phyloP scores from a whole-genome alignment of 2,329 filamentous ascomycete species.

The Fusarium coicis region DNA sequence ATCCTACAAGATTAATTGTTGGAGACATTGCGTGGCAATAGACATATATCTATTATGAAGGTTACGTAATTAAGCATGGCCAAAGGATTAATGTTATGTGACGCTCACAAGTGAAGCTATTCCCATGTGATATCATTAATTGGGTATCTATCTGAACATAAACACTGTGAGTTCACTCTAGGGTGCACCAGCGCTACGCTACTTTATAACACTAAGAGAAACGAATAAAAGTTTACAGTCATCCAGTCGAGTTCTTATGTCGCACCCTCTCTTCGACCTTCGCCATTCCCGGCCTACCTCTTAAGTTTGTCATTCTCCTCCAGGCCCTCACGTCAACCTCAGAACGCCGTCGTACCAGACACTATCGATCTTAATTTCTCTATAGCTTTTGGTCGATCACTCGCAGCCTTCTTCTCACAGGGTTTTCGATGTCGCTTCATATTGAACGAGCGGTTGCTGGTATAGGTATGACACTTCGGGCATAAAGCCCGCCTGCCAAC shows the following conservation, averaged over 20 bases:
- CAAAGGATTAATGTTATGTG: too few species aligned
- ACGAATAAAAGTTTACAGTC: accelerated
- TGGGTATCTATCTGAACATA: too few species aligned
- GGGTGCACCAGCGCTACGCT: too few species aligned
- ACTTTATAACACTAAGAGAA: too few species aligned
- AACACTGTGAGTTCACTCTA: too few species aligned
- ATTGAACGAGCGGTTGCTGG: not conserved
- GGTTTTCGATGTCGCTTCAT: accelerated
- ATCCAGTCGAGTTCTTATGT: accelerated
- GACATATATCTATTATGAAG: too few species aligned
- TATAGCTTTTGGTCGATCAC: accelerated
- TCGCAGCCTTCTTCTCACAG: accelerated
- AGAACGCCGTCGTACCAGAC: accelerated
- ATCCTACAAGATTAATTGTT: too few species aligned
- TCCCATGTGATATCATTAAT: too few species aligned
- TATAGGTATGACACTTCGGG: accelerated
- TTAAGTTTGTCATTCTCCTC: accelerated
- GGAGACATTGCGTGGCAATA: too few species aligned
- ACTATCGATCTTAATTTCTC: accelerated
- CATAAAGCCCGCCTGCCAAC: accelerated
- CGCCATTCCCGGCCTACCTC: not conserved
- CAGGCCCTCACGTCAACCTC: accelerated
- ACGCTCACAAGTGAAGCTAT: too few species aligned
- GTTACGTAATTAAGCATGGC: too few species aligned
- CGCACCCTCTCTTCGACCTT: accelerated